Base-by-base conservation (phyloP, 176 grass and related monocot species). In the Triticum urartu region DNA sequence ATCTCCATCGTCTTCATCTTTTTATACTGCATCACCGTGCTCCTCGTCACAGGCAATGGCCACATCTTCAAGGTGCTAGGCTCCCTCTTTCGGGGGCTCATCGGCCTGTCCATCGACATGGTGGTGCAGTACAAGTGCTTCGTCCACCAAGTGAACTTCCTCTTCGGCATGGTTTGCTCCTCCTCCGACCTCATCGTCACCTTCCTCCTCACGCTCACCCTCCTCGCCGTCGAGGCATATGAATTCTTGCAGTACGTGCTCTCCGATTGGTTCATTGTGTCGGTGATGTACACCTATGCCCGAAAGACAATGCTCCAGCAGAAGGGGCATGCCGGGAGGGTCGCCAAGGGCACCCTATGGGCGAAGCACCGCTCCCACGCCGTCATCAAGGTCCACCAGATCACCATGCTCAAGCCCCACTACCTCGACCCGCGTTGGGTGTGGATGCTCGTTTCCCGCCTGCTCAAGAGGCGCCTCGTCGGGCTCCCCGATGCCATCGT, bases 31-130 rank as follows among this genome's bases (percentile, higher is more conserved):
- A 9, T 80, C 77, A 15, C 66, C 50, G 77, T 86, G 24, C 56
- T 78, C 35, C 77, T 86, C 4, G 50, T 86, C n/a, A 86, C 85
- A 4, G 85, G 85, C n/a, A 86, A 86, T 38, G 85, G 85, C 50
- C 3, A 80, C 77, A 86, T 86, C 6, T 86, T 80, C 77, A 5
- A 0, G 9, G 85, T 86, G 65, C 7, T 86, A 50, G 77, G 0
- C 6, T 45, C 50, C 24, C 24, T 86, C 52, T 63, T 86, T 76
- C 65, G 11, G 0, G 84, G 77, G 7, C 54, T 86, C 36, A 10
- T 62, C 25, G 7, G 11, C 52, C 25, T 86, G 11, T 80, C 85
- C 24, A 18, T 70, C 4, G 77, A 86, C 77, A 63, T 63, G 85
- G 85, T 79, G 8, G 65, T 86, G 17, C 85, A 86, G 52, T 86